Evolutionary conservation across 495 filamentous ascomycete genomes (phyloP).

Genomic region (Penicillium crystallinum): DNA sequence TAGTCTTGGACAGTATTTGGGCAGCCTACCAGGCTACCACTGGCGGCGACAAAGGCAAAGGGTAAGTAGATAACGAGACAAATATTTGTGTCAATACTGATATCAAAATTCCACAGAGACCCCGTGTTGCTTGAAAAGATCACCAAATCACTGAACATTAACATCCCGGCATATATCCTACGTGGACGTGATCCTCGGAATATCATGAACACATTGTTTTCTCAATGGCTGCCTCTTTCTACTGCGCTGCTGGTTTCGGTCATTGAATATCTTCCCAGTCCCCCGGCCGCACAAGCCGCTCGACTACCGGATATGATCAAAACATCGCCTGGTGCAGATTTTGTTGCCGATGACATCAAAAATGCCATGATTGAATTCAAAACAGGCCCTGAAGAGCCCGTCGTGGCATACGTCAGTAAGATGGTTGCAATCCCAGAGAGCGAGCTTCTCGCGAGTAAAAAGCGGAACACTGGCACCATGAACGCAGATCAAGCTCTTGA

Average conservation of each 20-base stretch:
- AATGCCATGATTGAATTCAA: constrained; percentile 80
- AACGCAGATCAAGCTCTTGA: constrained; percentile 87
- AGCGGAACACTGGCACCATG: constrained; percentile 56
- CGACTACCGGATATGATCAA: constrained; percentile 74
- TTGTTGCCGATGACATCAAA: constrained; percentile 61
- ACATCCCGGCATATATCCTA: constrained; percentile 73
- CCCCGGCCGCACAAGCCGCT: constrained; percentile 73
- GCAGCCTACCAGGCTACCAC: constrained; percentile 91
- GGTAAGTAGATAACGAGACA: constrained; percentile 43
- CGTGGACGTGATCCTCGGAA: constrained; percentile 79
- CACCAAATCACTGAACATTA: constrained; percentile 82
- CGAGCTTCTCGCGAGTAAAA: constrained; percentile 76
- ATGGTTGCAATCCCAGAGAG: constrained; percentile 94
- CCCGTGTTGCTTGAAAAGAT: constrained; percentile 84
- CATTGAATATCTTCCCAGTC: constrained; percentile 87
- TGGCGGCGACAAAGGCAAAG: constrained; percentile 74
- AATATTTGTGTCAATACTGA: constrained; percentile 22
- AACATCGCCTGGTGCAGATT: constrained; percentile 69
- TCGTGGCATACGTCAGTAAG: constrained; percentile 96
- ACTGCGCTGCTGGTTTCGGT: constrained; percentile 90
- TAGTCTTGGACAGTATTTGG: constrained; percentile 96
- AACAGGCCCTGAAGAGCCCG: constrained; percentile 59
- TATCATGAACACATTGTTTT: constrained; percentile 79
- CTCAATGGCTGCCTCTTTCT: constrained; percentile 87
- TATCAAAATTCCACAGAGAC: constrained; percentile 50